Percentiles rank a stretch among this genome's conserved stretches.
Evolutionary conservation across 305 asterid genomes (phyloP).

Genomic region (Fraxinus latifolia): DNA sequence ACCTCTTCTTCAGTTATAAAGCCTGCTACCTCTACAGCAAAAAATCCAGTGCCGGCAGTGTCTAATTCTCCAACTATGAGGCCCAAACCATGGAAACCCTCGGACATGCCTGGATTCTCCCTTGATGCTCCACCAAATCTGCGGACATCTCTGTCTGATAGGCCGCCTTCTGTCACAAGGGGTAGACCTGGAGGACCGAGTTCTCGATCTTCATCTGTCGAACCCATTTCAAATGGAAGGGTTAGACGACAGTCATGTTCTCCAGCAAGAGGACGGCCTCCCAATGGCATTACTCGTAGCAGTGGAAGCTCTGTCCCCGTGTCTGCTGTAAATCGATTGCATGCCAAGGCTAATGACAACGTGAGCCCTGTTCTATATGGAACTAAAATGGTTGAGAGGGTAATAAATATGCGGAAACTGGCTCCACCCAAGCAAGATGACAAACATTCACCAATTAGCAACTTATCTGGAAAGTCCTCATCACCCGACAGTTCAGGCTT

Average conservation of each 20-base stretch:
- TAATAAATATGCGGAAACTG: slow-evolving; percentile 89
- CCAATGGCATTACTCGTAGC: slow-evolving; percentile 65
- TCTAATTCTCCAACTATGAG: slow-evolving; percentile 80
- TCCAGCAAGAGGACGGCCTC: slow-evolving; percentile 95
- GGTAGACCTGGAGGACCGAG: slow-evolving; percentile 91
- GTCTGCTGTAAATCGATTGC: slow-evolving; percentile 58
- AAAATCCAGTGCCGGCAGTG: slow-evolving; percentile 52
- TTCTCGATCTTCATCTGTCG: slow-evolving; percentile 81
- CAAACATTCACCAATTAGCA: slow-evolving; percentile 78
- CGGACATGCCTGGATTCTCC: slow-evolving; percentile 98
- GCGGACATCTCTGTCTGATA: slow-evolving; percentile 75
- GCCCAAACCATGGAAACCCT: slow-evolving; percentile 93
- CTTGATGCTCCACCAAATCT: slow-evolving; percentile 92
- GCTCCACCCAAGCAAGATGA: slow-evolving; percentile 86
- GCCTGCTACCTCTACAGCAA: slow-evolving; percentile 40
- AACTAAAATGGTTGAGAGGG: slow-evolving; percentile 96
- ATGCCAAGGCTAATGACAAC: slow-evolving; percentile 94
- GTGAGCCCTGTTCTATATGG: slow-evolving; percentile 81
- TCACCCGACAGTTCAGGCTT: slow-evolving; percentile 93
- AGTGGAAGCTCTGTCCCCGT: slow-evolving; percentile 96
- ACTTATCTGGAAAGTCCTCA: slow-evolving; percentile 83
- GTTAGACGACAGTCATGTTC: slow-evolving; percentile 91
- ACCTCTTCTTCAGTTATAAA: slow-evolving; percentile 39
- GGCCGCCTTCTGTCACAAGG: slow-evolving; percentile 87
- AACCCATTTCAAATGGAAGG: slow-evolving; percentile 81